phyloP scores from a whole-genome alignment of 2,329 filamentous ascomycete genomes.

The Ophiobolus disseminans region DNA sequence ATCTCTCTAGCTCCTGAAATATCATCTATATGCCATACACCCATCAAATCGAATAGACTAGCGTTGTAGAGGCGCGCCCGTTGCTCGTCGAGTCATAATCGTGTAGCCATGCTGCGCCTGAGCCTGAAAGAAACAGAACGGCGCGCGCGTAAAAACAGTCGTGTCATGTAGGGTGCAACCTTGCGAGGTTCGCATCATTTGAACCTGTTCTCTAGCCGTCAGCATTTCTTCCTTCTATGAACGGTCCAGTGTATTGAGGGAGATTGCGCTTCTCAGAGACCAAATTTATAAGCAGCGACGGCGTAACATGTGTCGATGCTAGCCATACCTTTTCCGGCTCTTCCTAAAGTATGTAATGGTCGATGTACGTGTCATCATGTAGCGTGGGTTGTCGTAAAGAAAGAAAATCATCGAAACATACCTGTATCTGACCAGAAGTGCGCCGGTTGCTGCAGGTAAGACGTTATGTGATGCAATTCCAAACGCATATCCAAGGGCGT shows the following conservation, averaged over 20 bases:
- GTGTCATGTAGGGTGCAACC: too few relatives aligned
- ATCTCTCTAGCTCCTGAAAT: too few relatives aligned
- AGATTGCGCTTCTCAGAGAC: conserved; percentile 49
- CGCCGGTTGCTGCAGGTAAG: not conserved
- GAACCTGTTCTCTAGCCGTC: conserved; percentile 12
- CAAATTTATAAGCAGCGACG: conserved; percentile 59
- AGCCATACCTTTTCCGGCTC: conserved; percentile 61
- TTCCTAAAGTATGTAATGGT: conserved; percentile 55
- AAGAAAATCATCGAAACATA: conserved; percentile 15
- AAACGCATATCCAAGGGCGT: too few relatives aligned
- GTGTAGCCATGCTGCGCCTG: too few relatives aligned
- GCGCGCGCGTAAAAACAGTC: too few relatives aligned
- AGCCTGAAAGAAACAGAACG: too few relatives aligned
- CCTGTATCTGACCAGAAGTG: not conserved
- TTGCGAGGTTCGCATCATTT: too few relatives aligned
- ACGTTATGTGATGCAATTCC: not conserved
- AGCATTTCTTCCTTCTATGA: conserved; percentile 9
- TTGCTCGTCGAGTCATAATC: too few relatives aligned
- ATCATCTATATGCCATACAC: too few relatives aligned
- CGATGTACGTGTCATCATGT: conserved; percentile 46
- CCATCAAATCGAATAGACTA: too few relatives aligned
- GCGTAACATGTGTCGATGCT: conserved; percentile 58
- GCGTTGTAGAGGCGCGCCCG: too few relatives aligned
- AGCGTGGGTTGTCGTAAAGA: conserved; percentile 15
- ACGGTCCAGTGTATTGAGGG: conserved; percentile 4